Base-by-base conservation (phyloP, 257 asterid genomes). In the Capsicum rhomboideum region DNA sequence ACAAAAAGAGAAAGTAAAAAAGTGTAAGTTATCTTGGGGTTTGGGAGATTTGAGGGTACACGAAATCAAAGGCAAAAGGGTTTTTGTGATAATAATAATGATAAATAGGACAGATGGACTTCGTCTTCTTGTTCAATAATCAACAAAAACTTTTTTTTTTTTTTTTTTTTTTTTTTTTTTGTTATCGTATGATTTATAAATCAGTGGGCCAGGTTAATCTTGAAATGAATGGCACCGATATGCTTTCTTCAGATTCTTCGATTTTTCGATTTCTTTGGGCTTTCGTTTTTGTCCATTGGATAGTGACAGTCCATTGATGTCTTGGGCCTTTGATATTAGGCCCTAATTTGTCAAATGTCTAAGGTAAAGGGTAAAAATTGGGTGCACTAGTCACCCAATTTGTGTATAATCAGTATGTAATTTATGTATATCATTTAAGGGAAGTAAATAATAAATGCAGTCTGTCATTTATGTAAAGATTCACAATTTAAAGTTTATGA, bases 191-290 rank as follows among this genome's bases (percentile, higher is more conserved):
- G 88, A 78, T 83, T 42, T 75, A 34, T 34, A 34, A 16, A 71
- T 31, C 81, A 64, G 87, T 88, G 92, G 92, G 87, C 89, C 92
- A 82, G 46, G 72, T 87, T 87, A 84, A 88, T 90, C 94, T 89
- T 84, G 82, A 50, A 79, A 87, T 52, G 92, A 90, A 89, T 77
- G 91, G 91, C 85, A 52, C 83, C 84, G 88, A 88, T 89, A 75
- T 79, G 86, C 80, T 89, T 87, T 79, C 89, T 78, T 67, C 18
- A 58, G 84, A 72, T 85, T 74, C 85, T 52, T 44, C 44, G 8
- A 0, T 14, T 4, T 26, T 52, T 44, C 44, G 8, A 0, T 14
- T 4, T 26, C 21, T 14, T 18, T 46, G 58, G 80, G 80, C 59
- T 23, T 72, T 66, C 1, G 1, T 34, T 3, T 31, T 18, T 6